phyloP scores from a whole-genome alignment of 176 grass and related monocot species.

The Cenchrus fungigraminus region DNA sequence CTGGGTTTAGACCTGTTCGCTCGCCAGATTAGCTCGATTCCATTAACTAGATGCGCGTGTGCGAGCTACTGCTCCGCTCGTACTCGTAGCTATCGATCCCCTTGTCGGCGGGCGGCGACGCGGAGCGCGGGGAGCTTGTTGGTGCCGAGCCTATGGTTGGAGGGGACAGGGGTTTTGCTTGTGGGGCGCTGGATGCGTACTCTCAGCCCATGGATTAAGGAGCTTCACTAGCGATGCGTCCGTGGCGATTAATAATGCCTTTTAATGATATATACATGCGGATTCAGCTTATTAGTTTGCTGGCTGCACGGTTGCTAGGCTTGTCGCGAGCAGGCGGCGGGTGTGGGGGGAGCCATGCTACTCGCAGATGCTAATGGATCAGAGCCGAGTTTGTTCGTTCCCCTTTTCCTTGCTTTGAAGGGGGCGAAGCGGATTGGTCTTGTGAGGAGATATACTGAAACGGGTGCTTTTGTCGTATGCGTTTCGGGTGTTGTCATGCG shows the following conservation, averaged over 20 bases:
- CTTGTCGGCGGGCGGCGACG: too few relatives aligned
- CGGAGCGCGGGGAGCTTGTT: background rate
- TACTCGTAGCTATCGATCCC: background rate
- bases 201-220: background rate
- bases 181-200: background rate
- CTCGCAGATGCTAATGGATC: background rate
- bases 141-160: background rate
- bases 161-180: background rate
- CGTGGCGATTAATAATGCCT: background rate
- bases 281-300: background rate
- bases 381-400: background rate
- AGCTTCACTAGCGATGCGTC: background rate
- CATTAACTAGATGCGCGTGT: background rate
- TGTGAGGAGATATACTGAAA: background rate
- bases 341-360: background rate
- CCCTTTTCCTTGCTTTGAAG: background rate
- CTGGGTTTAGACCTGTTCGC: background rate
- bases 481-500: background rate
- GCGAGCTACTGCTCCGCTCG: background rate
- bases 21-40: background rate
- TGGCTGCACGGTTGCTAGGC: background rate
- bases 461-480: background rate
- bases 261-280: too few relatives aligned
- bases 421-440: background rate
- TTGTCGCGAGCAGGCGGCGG: background rate